These are phyloP conservation scores for Carpinus fangiana DNA, from an alignment of 306 rosid genomes.

Conservation along the genomic window DNA sequence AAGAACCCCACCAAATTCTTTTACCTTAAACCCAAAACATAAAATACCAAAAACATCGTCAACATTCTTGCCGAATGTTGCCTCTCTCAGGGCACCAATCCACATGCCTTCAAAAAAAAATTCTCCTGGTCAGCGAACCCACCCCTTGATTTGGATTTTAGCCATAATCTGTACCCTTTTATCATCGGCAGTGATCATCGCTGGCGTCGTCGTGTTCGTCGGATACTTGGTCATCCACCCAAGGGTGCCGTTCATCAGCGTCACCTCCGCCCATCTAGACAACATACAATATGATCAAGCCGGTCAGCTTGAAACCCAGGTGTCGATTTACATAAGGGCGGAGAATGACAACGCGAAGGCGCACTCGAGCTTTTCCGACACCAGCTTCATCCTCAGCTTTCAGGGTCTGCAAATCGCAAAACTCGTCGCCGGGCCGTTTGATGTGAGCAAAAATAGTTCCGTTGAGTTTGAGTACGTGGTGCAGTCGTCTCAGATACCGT, in stretches of 20 bases:
- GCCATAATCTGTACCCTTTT: slow-evolving; percentile 67
- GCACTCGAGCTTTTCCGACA: slow-evolving; percentile 65
- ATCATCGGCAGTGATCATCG: slow-evolving; percentile 51
- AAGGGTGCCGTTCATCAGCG: slow-evolving; percentile 57
- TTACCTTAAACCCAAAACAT: slow-evolving; percentile 21
- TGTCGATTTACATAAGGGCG: slow-evolving; percentile 48
- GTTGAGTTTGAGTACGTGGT: slow-evolving; percentile 43
- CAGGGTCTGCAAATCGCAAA: slow-evolving; percentile 46
- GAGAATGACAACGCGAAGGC: slow-evolving; percentile 74
- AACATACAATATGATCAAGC: slow-evolving; percentile 39
- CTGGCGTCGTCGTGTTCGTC: slow-evolving; percentile 51
- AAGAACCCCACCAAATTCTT: slow-evolving; percentile 38
- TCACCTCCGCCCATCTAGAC: slow-evolving; percentile 53
- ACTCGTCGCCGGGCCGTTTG: slow-evolving; percentile 42
- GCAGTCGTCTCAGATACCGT: slow-evolving; percentile 45
- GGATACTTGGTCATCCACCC: slow-evolving; percentile 77
- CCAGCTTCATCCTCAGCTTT: slow-evolving; percentile 49
- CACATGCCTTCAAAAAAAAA: slow-evolving; percentile 16
- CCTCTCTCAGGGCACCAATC: slow-evolving; percentile 17
- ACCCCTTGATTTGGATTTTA: slow-evolving; percentile 59
- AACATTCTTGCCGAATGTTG: slow-evolving; percentile 35
- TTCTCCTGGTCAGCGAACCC: neutral
- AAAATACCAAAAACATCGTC: slow-evolving; percentile 26
- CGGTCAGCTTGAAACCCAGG: slow-evolving; percentile 54
- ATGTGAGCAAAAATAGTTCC: slow-evolving; percentile 52